phyloP scores from a whole-genome alignment of 2,329 filamentous ascomycete genomes.

The Phyllosticta citriasiana region DNA sequence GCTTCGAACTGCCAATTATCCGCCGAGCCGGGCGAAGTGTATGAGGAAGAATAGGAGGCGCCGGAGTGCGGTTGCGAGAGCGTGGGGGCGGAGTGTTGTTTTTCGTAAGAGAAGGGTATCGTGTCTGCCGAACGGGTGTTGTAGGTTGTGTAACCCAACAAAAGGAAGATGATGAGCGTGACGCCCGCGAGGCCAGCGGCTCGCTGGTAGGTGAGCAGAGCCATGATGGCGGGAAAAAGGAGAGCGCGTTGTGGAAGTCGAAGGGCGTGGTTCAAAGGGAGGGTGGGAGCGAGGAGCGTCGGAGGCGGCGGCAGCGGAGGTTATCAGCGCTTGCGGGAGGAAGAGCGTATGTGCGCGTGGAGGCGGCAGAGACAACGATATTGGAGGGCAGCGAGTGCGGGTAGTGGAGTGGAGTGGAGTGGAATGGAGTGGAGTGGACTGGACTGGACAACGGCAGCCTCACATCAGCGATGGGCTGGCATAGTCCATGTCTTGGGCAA shows the following conservation, averaged over 20 bases:
- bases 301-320: constrained; percentile 13
- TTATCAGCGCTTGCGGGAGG: constrained; percentile 4
- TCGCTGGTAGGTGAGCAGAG: constrained; percentile 8
- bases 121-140: constrained; percentile 4
- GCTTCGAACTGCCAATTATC: constrained; percentile 7
- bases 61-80: neutral
- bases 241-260: neutral
- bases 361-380: neutral
- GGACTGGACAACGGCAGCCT: neutral
- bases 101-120: constrained; percentile 7
- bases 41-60: neutral
- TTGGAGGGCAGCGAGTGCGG: neutral
- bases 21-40: neutral
- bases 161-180: constrained; percentile 9
- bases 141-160: constrained; percentile 11
- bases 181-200: constrained; percentile 10
- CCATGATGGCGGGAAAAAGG: constrained; percentile 1
- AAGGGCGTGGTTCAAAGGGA: neutral
- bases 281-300: neutral
- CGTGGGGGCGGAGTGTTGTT: neutral
- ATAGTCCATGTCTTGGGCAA: neutral
- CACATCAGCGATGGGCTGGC: neutral
- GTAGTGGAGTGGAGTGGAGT: no score
- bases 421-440: no score
- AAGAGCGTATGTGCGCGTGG: neutral